phyloP scores from a whole-genome alignment of 305 asterid species.

The Plantago coronopus region DNA sequence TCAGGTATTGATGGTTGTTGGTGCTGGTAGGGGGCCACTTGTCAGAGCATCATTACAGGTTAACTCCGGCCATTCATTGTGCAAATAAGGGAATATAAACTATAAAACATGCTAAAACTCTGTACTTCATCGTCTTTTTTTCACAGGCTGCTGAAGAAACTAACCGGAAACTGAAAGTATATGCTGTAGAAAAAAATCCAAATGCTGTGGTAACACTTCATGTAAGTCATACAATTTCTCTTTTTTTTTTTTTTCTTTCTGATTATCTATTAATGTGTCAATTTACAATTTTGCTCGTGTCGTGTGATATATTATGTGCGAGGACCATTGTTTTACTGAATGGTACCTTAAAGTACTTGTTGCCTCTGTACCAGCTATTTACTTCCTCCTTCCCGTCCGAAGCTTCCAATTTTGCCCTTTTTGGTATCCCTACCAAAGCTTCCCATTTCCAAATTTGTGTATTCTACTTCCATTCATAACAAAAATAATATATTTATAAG shows the following conservation, averaged over 20 bases:
- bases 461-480: too few species aligned
- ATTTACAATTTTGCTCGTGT: conserved; percentile 1
- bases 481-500: too few species aligned
- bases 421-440: too few species aligned
- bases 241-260: conserved; percentile 16
- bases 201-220: conserved; percentile 97
- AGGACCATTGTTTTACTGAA: neutral
- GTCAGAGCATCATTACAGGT: conserved; percentile 98
- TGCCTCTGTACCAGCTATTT: too few species aligned
- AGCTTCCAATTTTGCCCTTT: too few species aligned
- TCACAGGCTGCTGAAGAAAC: conserved; percentile 96
- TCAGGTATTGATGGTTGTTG: conserved; percentile 97
- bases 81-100: conserved; percentile 12
- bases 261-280: too few species aligned
- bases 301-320: conserved; percentile 1
- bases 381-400: too few species aligned
- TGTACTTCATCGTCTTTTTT: conserved; percentile 20
- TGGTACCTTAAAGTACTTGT: conserved; percentile 1
- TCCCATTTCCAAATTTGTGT: too few species aligned
- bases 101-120: conserved; percentile 17
- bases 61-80: conserved; percentile 10
- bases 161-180: conserved; percentile 77
- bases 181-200: conserved; percentile 98
- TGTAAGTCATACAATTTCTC: conserved; percentile 44
- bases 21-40: conserved; percentile 99